A percentile compares a stretch with the other conserved stretches of the same genome.
These are phyloP conservation scores for Blastomyces gilchristii DNA, from an alignment of 2,329 filamentous ascomycete genomes.

Conservation along the genomic window DNA sequence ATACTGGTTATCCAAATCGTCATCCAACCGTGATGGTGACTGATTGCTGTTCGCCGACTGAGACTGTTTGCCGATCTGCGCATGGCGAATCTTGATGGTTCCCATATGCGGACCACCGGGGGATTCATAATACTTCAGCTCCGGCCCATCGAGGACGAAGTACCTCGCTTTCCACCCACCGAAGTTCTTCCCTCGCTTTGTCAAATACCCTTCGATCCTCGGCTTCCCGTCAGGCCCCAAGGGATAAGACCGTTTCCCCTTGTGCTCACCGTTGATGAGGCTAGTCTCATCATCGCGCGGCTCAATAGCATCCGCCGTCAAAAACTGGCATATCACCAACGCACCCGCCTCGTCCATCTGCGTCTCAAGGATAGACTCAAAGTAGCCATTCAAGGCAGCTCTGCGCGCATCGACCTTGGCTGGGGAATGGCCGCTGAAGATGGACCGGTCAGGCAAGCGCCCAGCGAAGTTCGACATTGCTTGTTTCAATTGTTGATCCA, in stretches of 20 bases:
- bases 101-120: conserved; percentile 84
- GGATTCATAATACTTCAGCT: conserved; percentile 82
- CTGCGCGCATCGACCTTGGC: conserved; percentile 85
- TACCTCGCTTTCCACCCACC: conserved; percentile 91
- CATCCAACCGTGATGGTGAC: conserved; percentile 49
- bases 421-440: conserved; percentile 88
- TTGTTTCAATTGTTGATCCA: conserved; percentile 69
- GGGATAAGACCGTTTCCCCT: conserved; percentile 25
- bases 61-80: conserved; percentile 90
- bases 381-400: conserved; percentile 68
- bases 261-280: conserved; percentile 33
- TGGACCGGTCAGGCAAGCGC: conserved; percentile 62
- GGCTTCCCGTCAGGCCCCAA: conserved; percentile 55
- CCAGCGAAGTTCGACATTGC: conserved; percentile 56
- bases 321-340: conserved; percentile 72
- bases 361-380: conserved; percentile 75
- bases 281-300: conserved; percentile 44
- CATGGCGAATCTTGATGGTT: conserved; percentile 80
- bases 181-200: conserved; percentile 96
- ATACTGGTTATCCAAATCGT: conserved; percentile 86
- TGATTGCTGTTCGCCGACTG: conserved; percentile 47
- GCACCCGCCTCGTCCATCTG: conserved; percentile 68
- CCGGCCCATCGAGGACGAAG: conserved; percentile 58
- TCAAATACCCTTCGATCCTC: conserved; percentile 79
- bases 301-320: conserved; percentile 58